These are phyloP conservation scores for Alternaria arbusti DNA, from an alignment of 2,329 filamentous ascomycete genomes.

Conservation along the genomic window DNA sequence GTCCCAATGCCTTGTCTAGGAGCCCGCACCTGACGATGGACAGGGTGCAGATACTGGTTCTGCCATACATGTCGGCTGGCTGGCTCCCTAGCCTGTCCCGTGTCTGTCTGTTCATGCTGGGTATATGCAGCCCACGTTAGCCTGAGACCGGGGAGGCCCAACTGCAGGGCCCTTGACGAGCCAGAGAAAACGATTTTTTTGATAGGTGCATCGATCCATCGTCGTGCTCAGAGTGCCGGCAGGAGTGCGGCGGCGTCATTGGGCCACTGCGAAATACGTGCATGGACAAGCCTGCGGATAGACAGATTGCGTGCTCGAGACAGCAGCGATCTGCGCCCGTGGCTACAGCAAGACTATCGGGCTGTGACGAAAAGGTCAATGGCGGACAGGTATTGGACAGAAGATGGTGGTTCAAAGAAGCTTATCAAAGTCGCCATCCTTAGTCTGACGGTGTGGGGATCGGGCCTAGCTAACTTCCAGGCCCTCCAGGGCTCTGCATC, in stretches of 20 bases:
- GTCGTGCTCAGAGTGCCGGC: slow-evolving; percentile 26
- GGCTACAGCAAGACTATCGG: slow-evolving; percentile 11
- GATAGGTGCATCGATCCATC: slow-evolving; percentile 33
- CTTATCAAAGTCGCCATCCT: slow-evolving; percentile 37
- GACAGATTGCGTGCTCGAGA: slow-evolving; percentile 29
- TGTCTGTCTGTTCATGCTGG: slow-evolving; percentile 50
- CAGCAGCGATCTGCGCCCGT: slow-evolving; percentile 17
- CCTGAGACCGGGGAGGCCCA: slow-evolving; percentile 26
- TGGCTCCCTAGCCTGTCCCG: slow-evolving; percentile 42
- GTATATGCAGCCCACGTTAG: slow-evolving; percentile 36
- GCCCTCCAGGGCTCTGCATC: slow-evolving; percentile 6
- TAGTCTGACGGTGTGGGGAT: slow-evolving; percentile 26
- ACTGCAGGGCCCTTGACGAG: slow-evolving; percentile 26
- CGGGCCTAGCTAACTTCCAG: slow-evolving; percentile 10
- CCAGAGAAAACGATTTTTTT: slow-evolving; percentile 28
- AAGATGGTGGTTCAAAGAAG: slow-evolving; percentile 31
- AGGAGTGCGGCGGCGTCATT: slow-evolving; percentile 24
- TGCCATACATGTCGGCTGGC: slow-evolving; percentile 18
- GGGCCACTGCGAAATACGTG: slow-evolving; percentile 20
- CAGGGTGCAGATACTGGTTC: slow-evolving; percentile 14
- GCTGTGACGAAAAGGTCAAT: slow-evolving; percentile 7
- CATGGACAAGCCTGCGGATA: slow-evolving; percentile 23
- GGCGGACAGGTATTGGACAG: slow-evolving; percentile 23
- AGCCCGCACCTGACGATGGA: slow-evolving; percentile 17
- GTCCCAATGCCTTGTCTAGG: slow-evolving; percentile 7